These are phyloP conservation scores for Lichtheimia ramosa DNA, from an alignment of 371 early-diverging fungal species.

Conservation along the genomic window DNA sequence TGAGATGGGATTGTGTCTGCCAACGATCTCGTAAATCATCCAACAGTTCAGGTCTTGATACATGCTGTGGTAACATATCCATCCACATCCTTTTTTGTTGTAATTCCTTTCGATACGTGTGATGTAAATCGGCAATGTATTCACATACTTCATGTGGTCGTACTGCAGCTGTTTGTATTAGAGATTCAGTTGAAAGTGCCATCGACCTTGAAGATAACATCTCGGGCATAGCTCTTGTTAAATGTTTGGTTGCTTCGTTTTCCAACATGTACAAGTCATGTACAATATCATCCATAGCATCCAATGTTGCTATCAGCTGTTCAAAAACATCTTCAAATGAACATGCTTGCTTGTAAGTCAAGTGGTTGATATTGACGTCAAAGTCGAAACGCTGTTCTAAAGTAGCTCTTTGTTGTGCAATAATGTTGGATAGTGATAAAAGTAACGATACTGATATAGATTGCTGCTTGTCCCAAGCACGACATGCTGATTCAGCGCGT, in stretches of 20 bases:
- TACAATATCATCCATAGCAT: neutral
- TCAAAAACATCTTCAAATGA: constrained; percentile 3
- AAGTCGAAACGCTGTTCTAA: neutral
- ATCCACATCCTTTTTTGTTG: constrained; percentile 7
- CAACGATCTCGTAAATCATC: constrained; percentile 2
- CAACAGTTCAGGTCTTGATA: neutral
- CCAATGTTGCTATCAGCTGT: neutral
- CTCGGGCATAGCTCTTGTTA: neutral
- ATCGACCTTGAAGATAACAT: neutral
- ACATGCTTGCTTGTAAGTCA: constrained; percentile 6
- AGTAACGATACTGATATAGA: constrained; percentile 6
- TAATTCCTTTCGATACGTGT: constrained; percentile 4
- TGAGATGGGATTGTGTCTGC: constrained; percentile 1
- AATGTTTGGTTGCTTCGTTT: neutral
- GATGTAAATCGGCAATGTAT: constrained; percentile 3
- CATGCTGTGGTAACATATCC: neutral
- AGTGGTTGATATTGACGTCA: neutral
- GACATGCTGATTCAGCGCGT: constrained; percentile 12
- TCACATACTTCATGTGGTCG: constrained; percentile 6
- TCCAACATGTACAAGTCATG: constrained; percentile 7
- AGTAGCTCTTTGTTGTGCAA: constrained; percentile 5
- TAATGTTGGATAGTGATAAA: constrained; percentile 5
- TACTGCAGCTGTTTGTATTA: constrained; percentile 12
- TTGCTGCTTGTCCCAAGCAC: constrained; percentile 8
- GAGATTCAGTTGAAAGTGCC: constrained; percentile 10